Conservation (phyloP, 495 filamentous ascomycete genomes). For the Neurospora pannonica region DNA sequence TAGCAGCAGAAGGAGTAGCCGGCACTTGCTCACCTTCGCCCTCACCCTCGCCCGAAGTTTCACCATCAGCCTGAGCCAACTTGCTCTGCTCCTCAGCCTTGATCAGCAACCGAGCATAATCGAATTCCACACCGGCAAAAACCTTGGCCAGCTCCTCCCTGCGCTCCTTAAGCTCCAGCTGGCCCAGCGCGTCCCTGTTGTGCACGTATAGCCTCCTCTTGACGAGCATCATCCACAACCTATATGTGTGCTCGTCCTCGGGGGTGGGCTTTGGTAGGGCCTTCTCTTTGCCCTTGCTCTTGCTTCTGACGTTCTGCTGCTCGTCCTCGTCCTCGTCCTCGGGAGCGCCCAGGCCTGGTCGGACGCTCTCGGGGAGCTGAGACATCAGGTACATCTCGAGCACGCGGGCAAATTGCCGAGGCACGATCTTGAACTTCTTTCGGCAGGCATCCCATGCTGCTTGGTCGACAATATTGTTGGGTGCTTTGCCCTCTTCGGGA, state of each 20-base stretch:
- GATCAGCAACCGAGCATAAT: conserved; percentile 61
- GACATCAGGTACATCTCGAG: conserved; percentile 85
- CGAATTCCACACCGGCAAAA: conserved; percentile 65
- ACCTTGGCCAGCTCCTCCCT: conserved; percentile 75
- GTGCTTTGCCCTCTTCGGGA: conserved; percentile 41
- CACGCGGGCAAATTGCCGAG: conserved; percentile 78
- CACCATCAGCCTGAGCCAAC: not conserved
- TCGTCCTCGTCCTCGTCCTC: not conserved
- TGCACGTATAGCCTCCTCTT: conserved; percentile 76
- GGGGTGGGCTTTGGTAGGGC: conserved; percentile 17
- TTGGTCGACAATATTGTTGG: conserved; percentile 50
- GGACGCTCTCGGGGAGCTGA: conserved; percentile 53
- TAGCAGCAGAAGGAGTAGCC: conserved; percentile 8
- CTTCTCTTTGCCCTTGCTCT: conserved; percentile 1
- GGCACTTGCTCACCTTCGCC: not conserved
- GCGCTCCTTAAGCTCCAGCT: conserved; percentile 67
- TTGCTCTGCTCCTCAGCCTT: conserved; percentile 21
- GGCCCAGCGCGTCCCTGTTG: conserved; percentile 64
- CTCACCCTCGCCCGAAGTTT: too few species aligned
- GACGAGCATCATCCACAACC: conserved; percentile 72
- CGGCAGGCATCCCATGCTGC: conserved; percentile 52
- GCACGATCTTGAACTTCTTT: conserved; percentile 61
- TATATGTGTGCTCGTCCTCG: conserved; percentile 44
- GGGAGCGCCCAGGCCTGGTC: conserved; percentile 29
- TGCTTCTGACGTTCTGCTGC: not conserved